These are phyloP conservation scores for Kodamaea restingae DNA, from an alignment of 805 yeast species.

Conservation along the genomic window DNA sequence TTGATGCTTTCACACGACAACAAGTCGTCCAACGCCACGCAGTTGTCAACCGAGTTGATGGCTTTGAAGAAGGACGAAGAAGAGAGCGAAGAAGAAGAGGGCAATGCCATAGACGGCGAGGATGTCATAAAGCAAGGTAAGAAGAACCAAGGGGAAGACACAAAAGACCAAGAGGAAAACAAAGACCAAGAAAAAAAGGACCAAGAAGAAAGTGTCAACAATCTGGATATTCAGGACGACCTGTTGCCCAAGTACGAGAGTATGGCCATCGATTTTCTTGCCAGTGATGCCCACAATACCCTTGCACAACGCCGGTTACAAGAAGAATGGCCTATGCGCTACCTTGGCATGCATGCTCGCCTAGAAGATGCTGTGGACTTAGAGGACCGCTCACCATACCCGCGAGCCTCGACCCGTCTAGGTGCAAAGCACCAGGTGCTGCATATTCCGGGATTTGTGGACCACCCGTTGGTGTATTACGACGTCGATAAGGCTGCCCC, in stretches of 20 bases:
- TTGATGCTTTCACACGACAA: slow-evolving; percentile 42
- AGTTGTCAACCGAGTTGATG: slow-evolving; percentile 22
- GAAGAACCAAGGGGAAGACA: too few species aligned
- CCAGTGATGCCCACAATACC: slow-evolving; percentile 39
- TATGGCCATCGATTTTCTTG: slow-evolving; percentile 50
- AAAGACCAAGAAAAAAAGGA: too few species aligned
- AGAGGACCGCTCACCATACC: slow-evolving; percentile 70
- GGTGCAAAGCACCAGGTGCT: slow-evolving; percentile 74
- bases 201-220: too few species aligned
- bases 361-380: slow-evolving; percentile 74
- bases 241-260: slow-evolving; percentile 52
- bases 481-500: slow-evolving; percentile 32
- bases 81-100: slow-evolving; percentile 2
- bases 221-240: too few species aligned
- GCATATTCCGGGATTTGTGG: slow-evolving; percentile 58
- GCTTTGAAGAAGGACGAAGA: slow-evolving; percentile 7
- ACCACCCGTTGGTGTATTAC: slow-evolving; percentile 61
- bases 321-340: slow-evolving; percentile 83
- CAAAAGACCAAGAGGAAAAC: background rate
- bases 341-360: slow-evolving; percentile 69
- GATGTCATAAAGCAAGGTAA: too few species aligned
- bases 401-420: slow-evolving; percentile 71
- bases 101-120: background rate
- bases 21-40: slow-evolving; percentile 36
- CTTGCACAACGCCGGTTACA: slow-evolving; percentile 46